Base-by-base conservation (phyloP, 345 rosid species). In the Populus nigra region DNA sequence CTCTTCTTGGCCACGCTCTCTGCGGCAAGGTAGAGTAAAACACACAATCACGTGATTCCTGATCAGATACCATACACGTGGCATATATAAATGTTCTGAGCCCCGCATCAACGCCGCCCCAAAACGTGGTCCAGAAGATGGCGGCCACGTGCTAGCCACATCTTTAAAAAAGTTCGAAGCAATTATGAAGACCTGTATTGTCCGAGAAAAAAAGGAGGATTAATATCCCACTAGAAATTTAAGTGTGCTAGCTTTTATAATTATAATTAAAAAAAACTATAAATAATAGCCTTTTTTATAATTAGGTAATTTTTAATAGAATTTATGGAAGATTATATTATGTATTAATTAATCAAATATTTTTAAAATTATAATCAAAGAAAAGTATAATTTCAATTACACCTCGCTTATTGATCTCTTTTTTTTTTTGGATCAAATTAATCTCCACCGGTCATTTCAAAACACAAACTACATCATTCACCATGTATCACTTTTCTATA, bases 41-140 rank as follows among this genome's bases (percentile, higher is more conserved):
- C n/a, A 38, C 35, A n/a, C 13, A 17, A 53, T 80, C 88, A 78
- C 76, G 82, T 73, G 80, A 23, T 74, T 41, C 41, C 35, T 17
- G 59, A 66, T 72, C 77, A 47, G 13, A 55, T 0, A 7, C 78
- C 77, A 4, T 55, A 50, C 77, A 76, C 83, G 73, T 71, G 86
- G 77, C 61, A 7, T 1, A 3, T 50, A 72, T 65, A 12, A 6
- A 7, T 22, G 8, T 12, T 50, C 22, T 13, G 77, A 45, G 50
- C 20, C 76, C 80, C 78, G 72, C 73, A 45, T 17, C 50, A 69
- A 72, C 72, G 11, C 5, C 16, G 4, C 17, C 67, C 27, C 4
- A 1, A 9, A 20, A 47, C 69, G 68, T 73, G 38, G 18, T 33
- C 71, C 71, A 75, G 65, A 69, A 55, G 38, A 20, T 45, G 17